phyloP scores from a whole-genome alignment of 768 basidiomycete species.

The Amanita subjunquillea region DNA sequence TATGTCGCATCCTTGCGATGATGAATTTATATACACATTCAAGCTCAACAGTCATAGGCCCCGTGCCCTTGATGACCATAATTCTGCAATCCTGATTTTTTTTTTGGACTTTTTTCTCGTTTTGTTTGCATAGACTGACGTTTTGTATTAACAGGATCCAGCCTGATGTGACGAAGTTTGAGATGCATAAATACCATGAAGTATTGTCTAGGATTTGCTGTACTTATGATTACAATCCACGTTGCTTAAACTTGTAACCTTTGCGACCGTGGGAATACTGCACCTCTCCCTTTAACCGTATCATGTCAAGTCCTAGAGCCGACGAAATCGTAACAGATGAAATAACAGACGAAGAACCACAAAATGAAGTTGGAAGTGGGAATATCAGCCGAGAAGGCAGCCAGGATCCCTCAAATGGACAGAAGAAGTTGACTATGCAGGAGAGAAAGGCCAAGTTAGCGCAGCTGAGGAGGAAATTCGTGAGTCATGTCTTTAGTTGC shows the following conservation, averaged over 20 bases:
- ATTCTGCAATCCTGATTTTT: conserved; percentile 40
- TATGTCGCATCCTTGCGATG: conserved; percentile 12
- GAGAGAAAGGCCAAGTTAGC: conserved; percentile 73
- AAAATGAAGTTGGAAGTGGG: neutral
- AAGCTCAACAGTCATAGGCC: conserved; percentile 51
- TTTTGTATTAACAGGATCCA: conserved; percentile 2
- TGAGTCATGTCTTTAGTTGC: conserved; percentile 22
- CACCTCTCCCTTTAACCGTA: too few species aligned
- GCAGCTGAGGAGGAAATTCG: conserved; percentile 70
- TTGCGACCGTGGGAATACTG: too few species aligned
- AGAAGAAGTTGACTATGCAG: conserved; percentile 41
- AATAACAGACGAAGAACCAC: conserved; percentile 10
- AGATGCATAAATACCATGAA: neutral
- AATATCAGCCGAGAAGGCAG: neutral
- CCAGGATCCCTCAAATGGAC: neutral
- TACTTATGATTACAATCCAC: too few species aligned
- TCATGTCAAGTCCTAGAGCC: conserved; percentile 3
- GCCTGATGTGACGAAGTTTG: too few species aligned
- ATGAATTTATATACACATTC: conserved; percentile 49
- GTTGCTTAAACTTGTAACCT: too few species aligned
- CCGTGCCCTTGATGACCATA: conserved; percentile 33
- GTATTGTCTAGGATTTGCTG: too few species aligned
- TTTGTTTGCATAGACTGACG: neutral
- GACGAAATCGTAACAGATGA: conserved; percentile 9
- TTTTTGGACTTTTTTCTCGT: conserved; percentile 2